Conservation (phyloP, 164 flowering plant genomes). For the Taxillus chinensis region DNA sequence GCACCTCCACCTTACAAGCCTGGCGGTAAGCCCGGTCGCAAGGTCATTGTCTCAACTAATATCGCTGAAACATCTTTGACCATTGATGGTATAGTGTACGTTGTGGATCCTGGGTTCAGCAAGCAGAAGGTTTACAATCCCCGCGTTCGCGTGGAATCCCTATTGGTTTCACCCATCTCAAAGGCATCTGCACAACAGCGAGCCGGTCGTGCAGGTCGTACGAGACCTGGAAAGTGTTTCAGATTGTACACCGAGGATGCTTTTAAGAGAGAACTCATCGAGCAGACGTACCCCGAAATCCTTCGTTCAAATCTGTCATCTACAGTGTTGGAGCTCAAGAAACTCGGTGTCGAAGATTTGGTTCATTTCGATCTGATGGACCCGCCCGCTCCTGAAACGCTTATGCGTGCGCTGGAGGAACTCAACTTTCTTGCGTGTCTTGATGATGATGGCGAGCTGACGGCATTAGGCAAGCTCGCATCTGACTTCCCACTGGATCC, state of each 20-base stretch:
- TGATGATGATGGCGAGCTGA: slow-evolving; percentile 91
- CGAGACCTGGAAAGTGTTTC: slow-evolving; percentile 93
- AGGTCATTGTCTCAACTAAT: slow-evolving; percentile 88
- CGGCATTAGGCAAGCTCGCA: slow-evolving; percentile 85
- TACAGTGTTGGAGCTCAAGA: slow-evolving; percentile 81
- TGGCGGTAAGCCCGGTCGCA: slow-evolving; percentile 81
- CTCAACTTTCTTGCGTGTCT: slow-evolving; percentile 86
- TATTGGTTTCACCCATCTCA: slow-evolving; percentile 91
- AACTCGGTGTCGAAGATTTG: slow-evolving; percentile 84
- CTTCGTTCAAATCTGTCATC: slow-evolving; percentile 85
- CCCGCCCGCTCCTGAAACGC: slow-evolving; percentile 95
- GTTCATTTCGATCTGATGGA: slow-evolving; percentile 99
- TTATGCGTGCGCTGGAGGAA: slow-evolving; percentile 87
- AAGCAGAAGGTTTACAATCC: slow-evolving; percentile 94
- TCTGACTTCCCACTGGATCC: slow-evolving; percentile 95
- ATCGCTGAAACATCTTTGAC: slow-evolving; percentile 96
- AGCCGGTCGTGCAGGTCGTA: slow-evolving; percentile 98
- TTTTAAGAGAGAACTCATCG: slow-evolving; percentile 77
- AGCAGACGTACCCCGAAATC: slow-evolving; percentile 92
- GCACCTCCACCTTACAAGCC: slow-evolving; percentile 73
- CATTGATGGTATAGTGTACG: slow-evolving; percentile 93
- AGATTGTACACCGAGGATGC: slow-evolving; percentile 85
- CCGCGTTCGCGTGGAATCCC: slow-evolving; percentile 79
- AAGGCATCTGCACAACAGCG: slow-evolving; percentile 96
- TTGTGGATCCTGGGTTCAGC: slow-evolving; percentile 90